Base-by-base conservation (phyloP, 129 eudicot species). In the Chrysanthemum makinoi region DNA sequence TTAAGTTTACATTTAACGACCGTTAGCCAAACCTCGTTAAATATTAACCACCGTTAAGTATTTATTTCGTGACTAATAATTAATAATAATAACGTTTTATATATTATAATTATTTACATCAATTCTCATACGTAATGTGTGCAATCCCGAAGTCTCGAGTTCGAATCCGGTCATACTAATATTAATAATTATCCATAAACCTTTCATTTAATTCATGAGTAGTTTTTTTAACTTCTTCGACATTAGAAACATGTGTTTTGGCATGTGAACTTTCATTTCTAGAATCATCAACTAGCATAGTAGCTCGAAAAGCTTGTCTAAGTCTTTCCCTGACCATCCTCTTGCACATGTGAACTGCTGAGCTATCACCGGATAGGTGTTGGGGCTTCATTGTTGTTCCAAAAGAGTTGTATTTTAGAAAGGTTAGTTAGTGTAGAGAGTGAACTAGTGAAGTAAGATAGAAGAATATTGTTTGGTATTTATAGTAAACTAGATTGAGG, bases 281-380 rank as follows among this genome's bases (percentile, higher is more conserved):
- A 10, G 35, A 72, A 10, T 75, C 81, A 0, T 54, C 80, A 18
- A 72, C 79, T 3, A 51, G 58, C 57, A 75, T 10, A 7, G 77
- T 68, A 5, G 77, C 83, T 15, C 76, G 76, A 20, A 70, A 70
- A 18, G 58, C 85, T 52, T 65, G 77, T 76, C 83, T 80, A 66
- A 89, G 56, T 72, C 79, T 81, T n/a, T 85, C 85, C 1, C 82
- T 84, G 51, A 80, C 68, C 14, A 75, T 62, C 68, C 72, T 80
- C 76, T 82, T 89, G 30, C 81, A 78, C 74, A 86, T 88, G 0
- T 82, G 84, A 28, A 89, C 70, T 73, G 81, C 75, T 43, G 92
- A 69, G 43, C 65, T 13, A 15, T 86, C 88, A 6, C 84, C 75
- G 12, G 91, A 72, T 70, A 83, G n/a, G 6, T 79, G 83, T 75